Base-by-base conservation (phyloP, 2,329 filamentous ascomycete species). In the Microcera coccophila region DNA sequence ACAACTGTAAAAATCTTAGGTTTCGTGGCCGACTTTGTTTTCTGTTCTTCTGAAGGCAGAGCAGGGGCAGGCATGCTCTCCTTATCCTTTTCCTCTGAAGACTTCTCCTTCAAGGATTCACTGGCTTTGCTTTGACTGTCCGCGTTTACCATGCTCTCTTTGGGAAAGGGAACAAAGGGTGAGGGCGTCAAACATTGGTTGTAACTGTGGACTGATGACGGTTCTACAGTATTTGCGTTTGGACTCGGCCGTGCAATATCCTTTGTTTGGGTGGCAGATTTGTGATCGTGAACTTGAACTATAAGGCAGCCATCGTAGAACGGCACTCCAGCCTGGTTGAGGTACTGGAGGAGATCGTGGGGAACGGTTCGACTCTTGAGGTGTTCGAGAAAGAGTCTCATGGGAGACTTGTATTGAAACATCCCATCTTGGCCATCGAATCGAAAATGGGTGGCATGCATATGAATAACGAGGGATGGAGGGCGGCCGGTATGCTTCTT, bases 231-330 rank as follows among this genome's bases (percentile, higher is more conserved):
- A 52, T 75, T 82, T 14, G 79, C 78, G 16, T 76, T 71, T 1
- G 79, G 72, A 5, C 61, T 54, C 3, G 65, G 19, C 71, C 71
- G 39, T 70, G 73, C 38, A 71, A 76, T 43, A 70, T 78, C 81
- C 60, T 88, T 82, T 53, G 76, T 71, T 48, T 76, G 75, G 36
- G 75, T 74, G 32, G 71, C 71, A 1, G 84, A 81, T 58, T 86
- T 87, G 69, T 95, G 87, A 62, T 97, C 88, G 58, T 95, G 80
- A n/a, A 97, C 73, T 64, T 95, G 85, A 26, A 98, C 90, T 54
- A 98, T 97, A 44, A 98, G 76, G 60, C 91, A 95, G 22, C 87
- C 90, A 64, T 97, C 90, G 62, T 97, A 98, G 62, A 95, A 97
- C 9, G 77, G 75, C 12, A 95, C 85, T 16, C 82, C 81, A 15